Percentiles rank a stretch among this genome's conserved stretches.
Evolutionary conservation across 768 basidiomycete species (phyloP).

Genomic region (Mycena galopus): DNA sequence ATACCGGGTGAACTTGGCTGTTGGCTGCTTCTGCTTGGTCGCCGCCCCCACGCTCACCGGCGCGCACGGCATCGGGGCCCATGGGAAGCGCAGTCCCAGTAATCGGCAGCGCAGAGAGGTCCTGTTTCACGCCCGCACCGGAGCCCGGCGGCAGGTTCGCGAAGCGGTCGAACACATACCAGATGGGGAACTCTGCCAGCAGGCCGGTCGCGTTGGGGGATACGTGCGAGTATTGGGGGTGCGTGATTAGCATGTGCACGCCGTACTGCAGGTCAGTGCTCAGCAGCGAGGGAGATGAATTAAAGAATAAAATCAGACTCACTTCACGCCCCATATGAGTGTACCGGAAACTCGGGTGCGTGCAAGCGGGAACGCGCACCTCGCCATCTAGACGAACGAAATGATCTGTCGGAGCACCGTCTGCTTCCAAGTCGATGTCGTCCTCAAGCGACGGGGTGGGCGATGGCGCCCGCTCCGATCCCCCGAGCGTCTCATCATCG

Average conservation of each 20-base stretch:
- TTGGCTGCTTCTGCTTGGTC: slow-evolving; percentile 22
- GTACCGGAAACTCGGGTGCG: slow-evolving; percentile 32
- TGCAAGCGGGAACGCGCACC: slow-evolving; percentile 30
- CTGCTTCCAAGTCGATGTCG: neutral
- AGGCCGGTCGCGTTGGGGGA: slow-evolving; percentile 23
- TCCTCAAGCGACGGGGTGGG: slow-evolving; percentile 16
- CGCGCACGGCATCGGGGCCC: slow-evolving; percentile 16
- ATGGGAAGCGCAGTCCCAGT: slow-evolving; percentile 17
- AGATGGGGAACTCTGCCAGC: slow-evolving; percentile 19
- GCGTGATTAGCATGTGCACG: slow-evolving; percentile 8
- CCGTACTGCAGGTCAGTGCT: slow-evolving; percentile 4
- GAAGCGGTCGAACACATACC: slow-evolving; percentile 29
- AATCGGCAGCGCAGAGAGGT: slow-evolving; percentile 19
- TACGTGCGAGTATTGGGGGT: slow-evolving; percentile 26
- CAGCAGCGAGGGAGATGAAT: neutral
- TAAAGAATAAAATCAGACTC: neutral
- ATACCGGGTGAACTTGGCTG: slow-evolving; percentile 24
- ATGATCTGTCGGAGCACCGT: slow-evolving; percentile 5
- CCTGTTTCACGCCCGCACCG: neutral
- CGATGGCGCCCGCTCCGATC: slow-evolving; percentile 11
- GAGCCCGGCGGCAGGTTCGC: slow-evolving; percentile 5
- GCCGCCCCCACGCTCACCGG: neutral
- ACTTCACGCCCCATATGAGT: slow-evolving; percentile 33
- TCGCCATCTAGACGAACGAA: slow-evolving; percentile 33
- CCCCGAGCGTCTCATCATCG: neutral